Percentiles rank a stretch among this genome's conserved stretches.
Conservation (phyloP, 768 basidiomycete species). For the Tephrocybe sp. region DNA sequence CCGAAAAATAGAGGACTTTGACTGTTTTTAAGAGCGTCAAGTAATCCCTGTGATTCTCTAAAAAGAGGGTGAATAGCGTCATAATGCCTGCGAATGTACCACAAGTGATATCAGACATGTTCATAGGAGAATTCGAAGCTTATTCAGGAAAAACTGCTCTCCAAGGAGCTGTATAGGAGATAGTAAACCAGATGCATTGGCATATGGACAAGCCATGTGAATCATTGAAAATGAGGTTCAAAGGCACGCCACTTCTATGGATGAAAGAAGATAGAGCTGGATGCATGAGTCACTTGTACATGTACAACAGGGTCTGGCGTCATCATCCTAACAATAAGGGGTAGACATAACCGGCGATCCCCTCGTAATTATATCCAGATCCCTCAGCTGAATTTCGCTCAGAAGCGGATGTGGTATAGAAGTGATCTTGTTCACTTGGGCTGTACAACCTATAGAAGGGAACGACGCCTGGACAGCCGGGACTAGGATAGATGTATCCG, state of each 20-base stretch:
- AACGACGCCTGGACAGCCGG: constrained; percentile 5
- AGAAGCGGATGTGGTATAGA: constrained; percentile 18
- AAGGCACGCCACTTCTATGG: not conserved
- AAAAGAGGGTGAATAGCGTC: no score
- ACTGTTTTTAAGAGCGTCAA: not conserved
- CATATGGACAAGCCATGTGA: not conserved
- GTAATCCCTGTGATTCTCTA: not conserved
- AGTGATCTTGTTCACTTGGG: constrained; percentile 14
- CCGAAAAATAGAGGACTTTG: not conserved
- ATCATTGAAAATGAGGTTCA: not conserved
- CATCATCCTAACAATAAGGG: not conserved
- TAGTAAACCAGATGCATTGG: not conserved
- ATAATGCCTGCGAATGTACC: no score
- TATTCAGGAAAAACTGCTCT: not conserved
- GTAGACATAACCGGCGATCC: constrained; percentile 12
- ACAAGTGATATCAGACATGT: no score
- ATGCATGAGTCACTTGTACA: not conserved
- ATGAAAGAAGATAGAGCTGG: not conserved
- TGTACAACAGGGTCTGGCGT: not conserved
- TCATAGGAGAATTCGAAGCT: not conserved
- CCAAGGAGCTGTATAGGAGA: not conserved
- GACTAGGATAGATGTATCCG: constrained; percentile 16
- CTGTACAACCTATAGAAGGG: constrained; percentile 21
- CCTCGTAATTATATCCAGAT: constrained; percentile 6
- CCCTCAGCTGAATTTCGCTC: constrained; percentile 7